Percentiles rank a stretch among this genome's conserved stretches.
Conservation (phyloP, 768 basidiomycete genomes). For the Russula ochroleuca region DNA sequence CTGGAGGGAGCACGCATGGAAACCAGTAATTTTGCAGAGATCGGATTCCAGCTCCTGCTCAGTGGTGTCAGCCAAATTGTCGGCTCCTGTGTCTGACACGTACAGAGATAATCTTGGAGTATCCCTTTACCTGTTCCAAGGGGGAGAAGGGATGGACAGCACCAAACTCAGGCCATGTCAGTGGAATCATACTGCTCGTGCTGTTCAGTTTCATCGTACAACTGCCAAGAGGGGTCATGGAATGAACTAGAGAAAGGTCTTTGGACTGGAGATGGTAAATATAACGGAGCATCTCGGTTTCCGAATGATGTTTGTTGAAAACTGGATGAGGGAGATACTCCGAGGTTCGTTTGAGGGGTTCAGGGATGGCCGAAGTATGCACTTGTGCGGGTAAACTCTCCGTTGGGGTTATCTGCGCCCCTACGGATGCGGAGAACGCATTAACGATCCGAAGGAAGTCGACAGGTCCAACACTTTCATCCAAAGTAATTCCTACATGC, state of each 20-base stretch:
- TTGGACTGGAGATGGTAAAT: conserved; percentile 91
- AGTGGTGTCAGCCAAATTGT: conserved; percentile 6
- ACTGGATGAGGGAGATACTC: conserved; percentile 80
- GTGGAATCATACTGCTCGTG: conserved; percentile 94
- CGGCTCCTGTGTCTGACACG: conserved; percentile 6
- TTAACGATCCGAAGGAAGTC: conserved; percentile 77
- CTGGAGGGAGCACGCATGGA: conserved; percentile 92
- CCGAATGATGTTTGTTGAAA: conserved; percentile 95
- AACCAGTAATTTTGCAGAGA: conserved; percentile 94
- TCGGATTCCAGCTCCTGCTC: conserved; percentile 85
- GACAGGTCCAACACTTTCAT: conserved; percentile 77
- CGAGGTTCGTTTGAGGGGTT: conserved; percentile 54
- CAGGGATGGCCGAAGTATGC: conserved; percentile 49
- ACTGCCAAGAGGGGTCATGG: conserved; percentile 94
- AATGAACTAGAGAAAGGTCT: conserved; percentile 90
- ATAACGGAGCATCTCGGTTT: conserved; percentile 98
- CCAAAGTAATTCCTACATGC: conserved; percentile 83
- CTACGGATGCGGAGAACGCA: conserved; percentile 69
- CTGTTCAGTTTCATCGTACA: conserved; percentile 99
- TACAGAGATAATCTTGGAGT: conserved; percentile 74
- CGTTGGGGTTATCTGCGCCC: conserved; percentile 44
- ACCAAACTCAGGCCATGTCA: conserved; percentile 92
- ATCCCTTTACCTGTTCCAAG: conserved; percentile 83
- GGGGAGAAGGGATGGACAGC: conserved; percentile 92
- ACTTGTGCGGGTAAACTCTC: conserved; percentile 42